A percentile compares a stretch with the other conserved stretches of the same genome.
phyloP scores from a whole-genome alignment of 2,329 filamentous ascomycete species.

The Lachnellula suecica region DNA sequence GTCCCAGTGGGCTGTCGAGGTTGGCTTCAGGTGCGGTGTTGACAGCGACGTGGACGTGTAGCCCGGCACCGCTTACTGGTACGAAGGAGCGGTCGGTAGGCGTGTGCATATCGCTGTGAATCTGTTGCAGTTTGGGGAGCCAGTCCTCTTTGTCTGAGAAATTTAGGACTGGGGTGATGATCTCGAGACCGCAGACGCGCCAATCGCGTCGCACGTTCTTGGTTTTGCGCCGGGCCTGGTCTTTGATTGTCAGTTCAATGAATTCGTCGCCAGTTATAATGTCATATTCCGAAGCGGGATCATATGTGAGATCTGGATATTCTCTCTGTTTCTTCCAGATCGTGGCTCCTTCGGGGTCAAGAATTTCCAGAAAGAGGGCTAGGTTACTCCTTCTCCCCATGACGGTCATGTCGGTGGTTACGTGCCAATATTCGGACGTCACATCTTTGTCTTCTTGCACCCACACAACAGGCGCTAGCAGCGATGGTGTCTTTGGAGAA shows the following conservation, averaged over 20 bases:
- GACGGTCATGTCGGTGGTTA: neutral
- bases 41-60: neutral
- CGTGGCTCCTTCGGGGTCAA: too few species aligned
- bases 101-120: neutral
- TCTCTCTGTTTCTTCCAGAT: neutral
- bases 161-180: fast-evolving
- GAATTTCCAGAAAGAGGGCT: neutral
- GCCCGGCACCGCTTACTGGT: neutral
- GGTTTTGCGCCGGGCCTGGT: too few species aligned
- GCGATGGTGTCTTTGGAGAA: neutral
- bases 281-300: too few species aligned
- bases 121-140: neutral
- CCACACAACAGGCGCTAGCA: neutral
- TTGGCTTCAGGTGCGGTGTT: neutral
- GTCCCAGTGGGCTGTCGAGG: neutral
- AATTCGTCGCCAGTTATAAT: too few species aligned
- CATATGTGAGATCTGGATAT: too few species aligned
- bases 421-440: neutral
- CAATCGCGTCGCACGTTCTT: too few species aligned
- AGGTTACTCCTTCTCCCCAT: neutral
- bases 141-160: neutral
- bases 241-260: too few species aligned
- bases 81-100: neutral
- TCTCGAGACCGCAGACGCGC: too few species aligned
- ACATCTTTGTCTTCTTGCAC: neutral